A percentile compares a stretch with the other conserved stretches of the same genome.
These are phyloP conservation scores for Lasiosphaeria ovina DNA, from an alignment of 495 filamentous ascomycete genomes.

Conservation along the genomic window DNA sequence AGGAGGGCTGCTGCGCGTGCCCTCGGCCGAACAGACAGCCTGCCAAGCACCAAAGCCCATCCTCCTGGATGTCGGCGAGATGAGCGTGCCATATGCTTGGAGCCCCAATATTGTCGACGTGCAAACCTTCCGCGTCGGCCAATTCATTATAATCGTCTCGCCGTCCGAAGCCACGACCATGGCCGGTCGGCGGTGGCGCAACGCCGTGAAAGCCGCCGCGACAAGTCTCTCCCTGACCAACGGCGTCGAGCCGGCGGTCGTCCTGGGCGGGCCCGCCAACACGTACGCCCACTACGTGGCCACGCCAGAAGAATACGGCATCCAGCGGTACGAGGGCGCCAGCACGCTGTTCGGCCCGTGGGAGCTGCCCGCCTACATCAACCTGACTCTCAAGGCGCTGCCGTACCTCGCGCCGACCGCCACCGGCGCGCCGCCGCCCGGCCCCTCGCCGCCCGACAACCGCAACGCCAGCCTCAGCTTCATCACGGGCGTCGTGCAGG, in stretches of 20 bases:
- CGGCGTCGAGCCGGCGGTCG: conserved; percentile 45
- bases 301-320: conserved; percentile 84
- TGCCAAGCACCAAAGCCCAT: conserved; percentile 89
- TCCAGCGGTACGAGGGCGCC: conserved; percentile 94
- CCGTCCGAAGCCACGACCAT: conserved; percentile 92
- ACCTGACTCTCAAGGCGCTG: conserved; percentile 69
- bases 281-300: conserved; percentile 90
- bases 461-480: conserved; percentile 70
- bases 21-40: conserved; percentile 64
- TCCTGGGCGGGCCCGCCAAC: conserved; percentile 89
- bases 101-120: conserved; percentile 89
- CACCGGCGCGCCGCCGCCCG: conserved; percentile 48
- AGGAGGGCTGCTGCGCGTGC: conserved; percentile 64
- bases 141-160: conserved; percentile 80
- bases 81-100: conserved; percentile 78
- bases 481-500: conserved; percentile 76
- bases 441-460: conserved; percentile 77
- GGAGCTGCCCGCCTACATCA: conserved; percentile 82
- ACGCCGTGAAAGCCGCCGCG: conserved; percentile 61
- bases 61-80: conserved; percentile 83
- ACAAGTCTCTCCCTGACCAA: conserved; percentile 25
- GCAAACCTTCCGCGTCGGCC: conserved; percentile 85
- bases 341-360: conserved; percentile 88
- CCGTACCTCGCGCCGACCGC: conserved; percentile 61
- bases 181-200: conserved; percentile 87